These are phyloP conservation scores for Ceratobasidium theobromae DNA, from an alignment of 1,284 basidiomycete species.

Conservation along the genomic window DNA sequence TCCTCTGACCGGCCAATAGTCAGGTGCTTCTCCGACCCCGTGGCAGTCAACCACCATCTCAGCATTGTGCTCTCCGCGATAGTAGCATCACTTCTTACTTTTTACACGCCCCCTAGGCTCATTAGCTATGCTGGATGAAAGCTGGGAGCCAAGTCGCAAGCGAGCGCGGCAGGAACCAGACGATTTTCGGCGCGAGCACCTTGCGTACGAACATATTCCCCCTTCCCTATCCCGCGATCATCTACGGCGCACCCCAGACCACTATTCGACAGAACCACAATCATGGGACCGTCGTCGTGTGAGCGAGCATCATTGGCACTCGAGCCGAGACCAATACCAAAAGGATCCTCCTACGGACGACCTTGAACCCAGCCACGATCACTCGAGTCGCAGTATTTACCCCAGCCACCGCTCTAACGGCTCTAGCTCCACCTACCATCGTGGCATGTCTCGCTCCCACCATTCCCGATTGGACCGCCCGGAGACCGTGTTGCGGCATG, in stretches of 20 bases:
- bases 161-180: slow-evolving; percentile 18
- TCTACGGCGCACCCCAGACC: slow-evolving; percentile 21
- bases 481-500: slow-evolving; percentile 7
- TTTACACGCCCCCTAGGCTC: not conserved
- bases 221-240: slow-evolving; percentile 13
- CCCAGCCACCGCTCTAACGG: slow-evolving; percentile 11
- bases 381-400: slow-evolving; percentile 9
- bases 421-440: slow-evolving; percentile 14
- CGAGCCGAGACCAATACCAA: slow-evolving; percentile 29
- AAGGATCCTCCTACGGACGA: slow-evolving; percentile 29
- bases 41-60: slow-evolving; percentile 8
- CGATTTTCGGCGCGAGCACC: slow-evolving; percentile 24
- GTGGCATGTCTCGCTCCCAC: slow-evolving; percentile 22
- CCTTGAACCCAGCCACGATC: slow-evolving; percentile 32
- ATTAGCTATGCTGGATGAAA: slow-evolving; percentile 18
- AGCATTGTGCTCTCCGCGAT: not conserved
- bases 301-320: slow-evolving; percentile 24
- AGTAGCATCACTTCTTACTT: not conserved
- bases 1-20: not conserved
- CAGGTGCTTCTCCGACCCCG: slow-evolving; percentile 11
- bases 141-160: slow-evolving; percentile 30
- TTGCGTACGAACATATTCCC: slow-evolving; percentile 18
- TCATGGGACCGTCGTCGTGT: slow-evolving; percentile 23
- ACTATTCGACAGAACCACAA: not conserved
- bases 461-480: slow-evolving; percentile 4